These are phyloP conservation scores for Erythrobasidium hasegawianum DNA, from an alignment of 1,284 basidiomycete genomes.

Conservation along the genomic window DNA sequence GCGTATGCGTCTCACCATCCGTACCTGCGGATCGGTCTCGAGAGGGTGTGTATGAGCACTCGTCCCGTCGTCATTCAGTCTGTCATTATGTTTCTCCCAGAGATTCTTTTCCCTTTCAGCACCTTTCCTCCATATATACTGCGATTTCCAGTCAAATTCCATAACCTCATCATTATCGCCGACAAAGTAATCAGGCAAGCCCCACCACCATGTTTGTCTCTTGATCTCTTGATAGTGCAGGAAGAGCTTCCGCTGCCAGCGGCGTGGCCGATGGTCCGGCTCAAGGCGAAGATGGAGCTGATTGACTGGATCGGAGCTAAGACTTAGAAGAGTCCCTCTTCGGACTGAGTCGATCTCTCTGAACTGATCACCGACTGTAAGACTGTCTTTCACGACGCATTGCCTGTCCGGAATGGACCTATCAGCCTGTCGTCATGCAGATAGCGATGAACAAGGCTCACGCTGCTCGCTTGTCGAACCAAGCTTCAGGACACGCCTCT, in stretches of 20 bases:
- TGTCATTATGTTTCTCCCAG: slow-evolving; percentile 12
- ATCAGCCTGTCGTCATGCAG: no score
- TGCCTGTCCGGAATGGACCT: slow-evolving; percentile 19
- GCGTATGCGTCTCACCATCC: background rate
- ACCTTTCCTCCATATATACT: slow-evolving; percentile 21
- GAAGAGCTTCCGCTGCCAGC: slow-evolving; percentile 35
- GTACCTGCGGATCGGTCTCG: background rate
- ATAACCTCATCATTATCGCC: slow-evolving; percentile 31
- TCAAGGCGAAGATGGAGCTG: slow-evolving; percentile 14
- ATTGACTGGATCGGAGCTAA: slow-evolving; percentile 7
- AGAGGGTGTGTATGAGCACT: background rate
- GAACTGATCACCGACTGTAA: slow-evolving; percentile 30
- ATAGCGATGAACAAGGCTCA: no score
- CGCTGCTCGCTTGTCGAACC: slow-evolving; percentile 26
- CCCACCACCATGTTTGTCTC: slow-evolving; percentile 31
- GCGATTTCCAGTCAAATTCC: slow-evolving; percentile 33
- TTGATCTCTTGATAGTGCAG: slow-evolving; percentile 33
- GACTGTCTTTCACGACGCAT: slow-evolving; percentile 20
- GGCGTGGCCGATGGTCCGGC: slow-evolving; percentile 21
- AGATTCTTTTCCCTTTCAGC: slow-evolving; percentile 15
- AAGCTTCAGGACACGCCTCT: slow-evolving; percentile 24
- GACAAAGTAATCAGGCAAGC: slow-evolving; percentile 21
- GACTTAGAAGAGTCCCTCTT: slow-evolving; percentile 16
- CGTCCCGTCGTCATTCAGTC: slow-evolving; percentile 19
- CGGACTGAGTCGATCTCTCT: slow-evolving; percentile 29